phyloP scores from a whole-genome alignment of 2,329 filamentous ascomycete species.

The Trichoderma atrobrunneum region DNA sequence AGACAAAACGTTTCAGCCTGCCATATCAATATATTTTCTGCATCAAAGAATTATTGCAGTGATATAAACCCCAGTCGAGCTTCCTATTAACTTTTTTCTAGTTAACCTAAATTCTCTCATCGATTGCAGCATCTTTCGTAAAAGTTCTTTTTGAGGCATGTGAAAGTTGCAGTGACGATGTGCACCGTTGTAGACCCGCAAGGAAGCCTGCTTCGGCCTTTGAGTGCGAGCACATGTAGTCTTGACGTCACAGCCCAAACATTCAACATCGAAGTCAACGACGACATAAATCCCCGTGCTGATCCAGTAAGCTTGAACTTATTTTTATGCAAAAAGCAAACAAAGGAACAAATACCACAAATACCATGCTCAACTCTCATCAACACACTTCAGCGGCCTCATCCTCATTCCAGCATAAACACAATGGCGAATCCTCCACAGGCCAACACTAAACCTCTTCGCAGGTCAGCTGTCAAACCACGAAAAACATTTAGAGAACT shows the following conservation, averaged over 20 bases:
- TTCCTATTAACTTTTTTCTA: neutral
- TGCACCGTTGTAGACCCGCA: neutral
- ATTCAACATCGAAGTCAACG: neutral
- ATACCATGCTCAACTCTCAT: neutral
- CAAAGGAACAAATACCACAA: neutral
- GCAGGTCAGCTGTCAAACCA: constrained; percentile 27
- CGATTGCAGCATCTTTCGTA: neutral
- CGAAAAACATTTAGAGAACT: constrained; percentile 36
- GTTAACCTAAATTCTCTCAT: neutral
- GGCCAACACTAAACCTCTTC: constrained; percentile 8
- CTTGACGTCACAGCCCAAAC: constrained; percentile 9
- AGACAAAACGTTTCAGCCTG: neutral
- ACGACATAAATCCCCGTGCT: neutral
- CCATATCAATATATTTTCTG: neutral
- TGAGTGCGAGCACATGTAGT: neutral
- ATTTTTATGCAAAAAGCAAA: neutral
- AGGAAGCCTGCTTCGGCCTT: constrained; percentile 2
- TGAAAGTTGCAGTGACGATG: neutral
- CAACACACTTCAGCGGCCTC: neutral
- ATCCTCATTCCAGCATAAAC: neutral
- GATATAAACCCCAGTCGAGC: neutral
- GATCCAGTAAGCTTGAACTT: neutral
- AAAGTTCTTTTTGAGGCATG: neutral
- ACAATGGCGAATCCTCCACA: neutral
- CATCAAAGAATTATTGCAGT: neutral